A percentile compares a stretch with the other conserved stretches of the same genome.
Evolutionary conservation across 495 filamentous ascomycete species (phyloP).

Genomic region (Xanthoparmelia taractica): DNA sequence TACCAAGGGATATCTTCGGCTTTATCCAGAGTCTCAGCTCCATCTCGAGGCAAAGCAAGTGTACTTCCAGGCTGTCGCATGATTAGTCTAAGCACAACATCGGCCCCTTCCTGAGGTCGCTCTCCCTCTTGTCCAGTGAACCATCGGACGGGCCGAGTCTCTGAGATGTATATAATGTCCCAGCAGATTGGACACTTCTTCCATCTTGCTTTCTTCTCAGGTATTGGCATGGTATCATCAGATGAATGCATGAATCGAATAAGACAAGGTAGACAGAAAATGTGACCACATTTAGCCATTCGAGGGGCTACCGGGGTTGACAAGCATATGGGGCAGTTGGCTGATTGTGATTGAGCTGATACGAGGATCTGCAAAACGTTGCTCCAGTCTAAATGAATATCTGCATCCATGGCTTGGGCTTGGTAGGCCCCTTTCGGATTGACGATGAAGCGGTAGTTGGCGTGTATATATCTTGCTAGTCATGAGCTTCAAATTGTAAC

Average conservation of each 20-base stretch:
- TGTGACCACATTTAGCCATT: constrained; percentile 97
- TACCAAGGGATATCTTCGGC: constrained; percentile 86
- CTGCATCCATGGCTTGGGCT: constrained; percentile 74
- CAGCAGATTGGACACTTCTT: constrained; percentile 97
- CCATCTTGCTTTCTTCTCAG: constrained; percentile 69
- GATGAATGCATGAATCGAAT: constrained; percentile 91
- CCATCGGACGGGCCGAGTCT: constrained; percentile 86
- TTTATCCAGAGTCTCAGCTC: constrained; percentile 57
- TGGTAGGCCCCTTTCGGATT: constrained; percentile 72
- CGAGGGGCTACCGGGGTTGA: constrained; percentile 85
- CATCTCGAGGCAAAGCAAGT: constrained; percentile 78
- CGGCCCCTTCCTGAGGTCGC: constrained; percentile 70
- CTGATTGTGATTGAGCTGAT: constrained; percentile 77
- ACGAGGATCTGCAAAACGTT: constrained; percentile 86
- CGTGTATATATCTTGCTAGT: constrained; percentile 72
- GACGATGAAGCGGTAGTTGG: constrained; percentile 96
- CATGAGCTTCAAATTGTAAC: constrained; percentile 2
- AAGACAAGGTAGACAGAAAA: constrained; percentile 90
- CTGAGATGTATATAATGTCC: constrained; percentile 78
- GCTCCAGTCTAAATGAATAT: constrained; percentile 85
- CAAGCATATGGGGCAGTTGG: constrained; percentile 89
- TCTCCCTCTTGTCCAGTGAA: constrained; percentile 81
- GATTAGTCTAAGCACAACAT: constrained; percentile 81
- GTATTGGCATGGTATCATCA: constrained; percentile 53
- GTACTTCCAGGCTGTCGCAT: constrained; percentile 72